Evolutionary conservation across 176 grass and related monocot species (phyloP).

Genomic region (Aegilops umbellulata): DNA sequence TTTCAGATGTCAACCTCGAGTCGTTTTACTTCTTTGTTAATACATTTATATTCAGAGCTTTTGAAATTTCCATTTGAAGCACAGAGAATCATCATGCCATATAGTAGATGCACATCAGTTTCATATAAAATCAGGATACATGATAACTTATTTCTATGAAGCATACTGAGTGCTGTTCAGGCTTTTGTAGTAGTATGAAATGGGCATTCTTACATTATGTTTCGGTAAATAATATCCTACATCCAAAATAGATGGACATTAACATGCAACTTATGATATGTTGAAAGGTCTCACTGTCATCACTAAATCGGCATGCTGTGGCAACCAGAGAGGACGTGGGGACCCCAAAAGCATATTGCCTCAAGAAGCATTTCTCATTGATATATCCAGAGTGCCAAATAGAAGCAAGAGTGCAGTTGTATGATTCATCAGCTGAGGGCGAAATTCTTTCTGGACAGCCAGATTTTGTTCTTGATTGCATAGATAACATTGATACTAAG

Average conservation of each 20-base stretch:
- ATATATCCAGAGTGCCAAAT: slow-evolving; percentile 92
- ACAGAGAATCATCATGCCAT: background rate
- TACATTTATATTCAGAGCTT: background rate
- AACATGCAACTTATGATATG: slow-evolving; percentile 60
- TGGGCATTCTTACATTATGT: background rate
- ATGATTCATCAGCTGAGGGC: slow-evolving; percentile 67
- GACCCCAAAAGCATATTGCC: slow-evolving; percentile 78
- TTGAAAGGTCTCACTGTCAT: slow-evolving; percentile 90
- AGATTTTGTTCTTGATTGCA: slow-evolving; percentile 99
- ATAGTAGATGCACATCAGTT: background rate
- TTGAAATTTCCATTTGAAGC: background rate
- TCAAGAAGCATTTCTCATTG: slow-evolving; percentile 87
- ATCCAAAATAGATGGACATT: slow-evolving; percentile 53
- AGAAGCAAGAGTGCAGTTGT: slow-evolving; percentile 90
- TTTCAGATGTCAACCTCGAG: background rate
- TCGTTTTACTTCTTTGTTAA: background rate
- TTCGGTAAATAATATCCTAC: slow-evolving; percentile 41
- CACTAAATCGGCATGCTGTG: slow-evolving; percentile 96
- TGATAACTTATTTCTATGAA: background rate
- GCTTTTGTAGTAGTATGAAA: background rate
- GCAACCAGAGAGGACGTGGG: slow-evolving; percentile 94
- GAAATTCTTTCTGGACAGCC: slow-evolving; percentile 91
- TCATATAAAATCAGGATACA: background rate
- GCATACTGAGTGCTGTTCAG: background rate
- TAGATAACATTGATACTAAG: slow-evolving; percentile 98